These are phyloP conservation scores for Nepenthes mirabilis DNA, from an alignment of 148 eudicot genomes.

Conservation along the genomic window DNA sequence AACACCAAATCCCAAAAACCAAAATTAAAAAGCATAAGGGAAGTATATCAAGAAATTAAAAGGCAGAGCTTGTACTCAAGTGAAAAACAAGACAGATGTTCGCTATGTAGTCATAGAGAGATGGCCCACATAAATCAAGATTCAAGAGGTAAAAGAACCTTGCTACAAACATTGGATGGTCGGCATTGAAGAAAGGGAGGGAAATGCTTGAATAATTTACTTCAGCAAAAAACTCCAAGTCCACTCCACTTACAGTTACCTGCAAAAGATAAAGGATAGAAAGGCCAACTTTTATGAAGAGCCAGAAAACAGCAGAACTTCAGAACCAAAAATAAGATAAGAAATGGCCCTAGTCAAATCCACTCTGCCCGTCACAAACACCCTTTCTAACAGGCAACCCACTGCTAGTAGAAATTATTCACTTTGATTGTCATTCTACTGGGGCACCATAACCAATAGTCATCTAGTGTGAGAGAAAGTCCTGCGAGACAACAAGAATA, in stretches of 20 bases:
- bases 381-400: background rate
- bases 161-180: slow-evolving; percentile 23
- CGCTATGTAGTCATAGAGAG: slow-evolving; percentile 5
- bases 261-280: slow-evolving; percentile 51
- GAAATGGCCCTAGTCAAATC: slow-evolving; percentile 18
- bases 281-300: slow-evolving; percentile 22
- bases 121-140: slow-evolving; percentile 25
- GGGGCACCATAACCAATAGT: no score
- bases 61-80: no score
- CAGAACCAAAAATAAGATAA: slow-evolving; percentile 13
- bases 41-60: background rate
- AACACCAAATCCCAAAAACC: background rate
- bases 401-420: no score
- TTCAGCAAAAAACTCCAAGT: slow-evolving; percentile 19
- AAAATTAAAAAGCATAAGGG: background rate
- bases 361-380: slow-evolving; percentile 6
- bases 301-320: slow-evolving; percentile 14
- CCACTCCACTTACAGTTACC: slow-evolving; percentile 29
- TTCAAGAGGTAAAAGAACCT: slow-evolving; percentile 19
- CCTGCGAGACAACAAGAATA: no score
- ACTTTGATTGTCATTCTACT: no score
- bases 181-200: slow-evolving; percentile 24
- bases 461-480: no score
- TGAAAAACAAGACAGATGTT: background rate
- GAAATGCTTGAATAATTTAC: slow-evolving; percentile 13